Base-by-base conservation (phyloP, 306 rosid genomes). In the Arachis hypogaea region DNA sequence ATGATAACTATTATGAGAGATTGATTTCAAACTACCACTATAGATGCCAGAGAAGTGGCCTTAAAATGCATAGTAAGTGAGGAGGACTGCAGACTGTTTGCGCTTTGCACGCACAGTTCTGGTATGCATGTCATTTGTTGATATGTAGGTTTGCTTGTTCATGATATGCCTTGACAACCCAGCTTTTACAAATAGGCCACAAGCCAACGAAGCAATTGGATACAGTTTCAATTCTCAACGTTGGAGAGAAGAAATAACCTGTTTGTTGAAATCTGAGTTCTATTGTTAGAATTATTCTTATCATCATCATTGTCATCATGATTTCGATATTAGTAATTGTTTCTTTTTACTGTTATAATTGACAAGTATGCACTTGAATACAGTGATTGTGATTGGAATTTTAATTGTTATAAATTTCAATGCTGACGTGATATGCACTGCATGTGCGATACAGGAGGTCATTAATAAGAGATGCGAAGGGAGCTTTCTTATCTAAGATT, bases 391-490 rank as follows among this genome's bases (percentile, higher is more conserved):
- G 56, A 68, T 77, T 77, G 77, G 54, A 36, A 72, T 4, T 33
- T 33, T 33, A 33, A 33, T 33, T 33, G 4, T 73, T n/a, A 4
- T 18, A 60, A 63, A 68, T 52, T 69, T 16, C 54, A 67, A 30
- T 54, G 73, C 28, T 51, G 57, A 66, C 43, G 58, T 75, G 75
- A 58, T 51, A 11, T 81, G 79, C n/a, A 28, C 38, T 64, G 9
- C 61, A 29, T 67, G 61, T 67, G 61, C 44, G 58, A 66, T 77
- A 87, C 96, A 95, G 99, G 92, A 83, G 85, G 79, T 33, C 49
- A 68, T 76, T 95, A 81, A 83, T 86, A 67, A 54, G 46, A 14
- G 93, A 88, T 10, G 87, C 96, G 64, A 88, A 66, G 78, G 73
- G 79, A 45, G 81, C 81, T 66, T 85, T 86, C 75, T 66, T 12